Evolutionary conservation across 768 basidiomycete species (phyloP).

Genomic region (Mycena sanguinolenta): DNA sequence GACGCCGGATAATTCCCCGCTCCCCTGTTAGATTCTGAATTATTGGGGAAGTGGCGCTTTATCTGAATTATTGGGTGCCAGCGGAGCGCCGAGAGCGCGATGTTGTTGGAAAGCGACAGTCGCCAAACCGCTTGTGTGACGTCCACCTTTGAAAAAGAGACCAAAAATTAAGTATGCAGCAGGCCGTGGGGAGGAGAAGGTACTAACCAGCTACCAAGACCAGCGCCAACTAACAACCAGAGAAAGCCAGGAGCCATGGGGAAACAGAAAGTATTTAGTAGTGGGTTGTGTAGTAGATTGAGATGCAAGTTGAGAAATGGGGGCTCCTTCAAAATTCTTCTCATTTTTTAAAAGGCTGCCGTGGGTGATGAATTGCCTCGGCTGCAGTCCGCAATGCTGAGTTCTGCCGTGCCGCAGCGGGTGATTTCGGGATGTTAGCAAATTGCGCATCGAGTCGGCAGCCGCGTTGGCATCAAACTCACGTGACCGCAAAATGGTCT

Average conservation of each 20-base stretch:
- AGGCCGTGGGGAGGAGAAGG: background rate
- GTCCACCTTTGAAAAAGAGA: conserved; percentile 34
- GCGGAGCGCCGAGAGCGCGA: background rate
- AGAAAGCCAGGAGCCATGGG: conserved; percentile 13
- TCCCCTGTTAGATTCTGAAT: background rate
- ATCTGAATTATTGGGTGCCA: background rate
- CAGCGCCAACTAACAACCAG: background rate
- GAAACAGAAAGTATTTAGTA: too few species aligned
- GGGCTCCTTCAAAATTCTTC: background rate
- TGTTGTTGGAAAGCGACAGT: conserved; percentile 15
- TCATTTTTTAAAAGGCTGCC: background rate
- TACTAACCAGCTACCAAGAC: background rate
- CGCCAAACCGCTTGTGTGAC: conserved; percentile 14
- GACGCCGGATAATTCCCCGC: background rate
- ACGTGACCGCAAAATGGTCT: conserved; percentile 32
- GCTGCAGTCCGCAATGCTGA: conserved; percentile 14
- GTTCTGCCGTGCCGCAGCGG: background rate
- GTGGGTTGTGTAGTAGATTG: too few species aligned
- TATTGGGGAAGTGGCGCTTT: background rate
- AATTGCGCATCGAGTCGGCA: background rate
- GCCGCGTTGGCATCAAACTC: background rate
- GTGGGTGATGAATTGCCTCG: conserved; percentile 25
- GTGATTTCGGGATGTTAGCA: conserved; percentile 4
- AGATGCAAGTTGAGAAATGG: too few species aligned
- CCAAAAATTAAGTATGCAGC: background rate